Percentiles rank a stretch among this genome's conserved stretches.
Evolutionary conservation across 768 basidiomycete genomes (phyloP).

Genomic region (Hericium rajendrae): DNA sequence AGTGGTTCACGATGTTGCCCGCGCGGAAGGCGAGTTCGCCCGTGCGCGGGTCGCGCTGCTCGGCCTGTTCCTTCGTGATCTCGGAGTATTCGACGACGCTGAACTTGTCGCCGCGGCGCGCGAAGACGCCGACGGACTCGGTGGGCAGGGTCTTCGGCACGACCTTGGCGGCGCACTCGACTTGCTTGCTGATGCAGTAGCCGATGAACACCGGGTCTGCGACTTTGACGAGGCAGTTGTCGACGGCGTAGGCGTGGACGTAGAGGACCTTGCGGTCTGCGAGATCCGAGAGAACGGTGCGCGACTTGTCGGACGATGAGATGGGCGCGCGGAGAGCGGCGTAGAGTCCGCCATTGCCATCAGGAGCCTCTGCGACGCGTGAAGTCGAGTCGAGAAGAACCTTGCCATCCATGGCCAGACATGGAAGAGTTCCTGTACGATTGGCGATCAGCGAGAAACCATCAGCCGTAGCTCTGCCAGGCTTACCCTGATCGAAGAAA

Average conservation of each 20-base stretch:
- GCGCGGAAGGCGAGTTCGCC: slow-evolving; percentile 87
- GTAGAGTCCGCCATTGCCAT: slow-evolving; percentile 96
- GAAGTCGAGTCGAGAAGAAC: slow-evolving; percentile 76
- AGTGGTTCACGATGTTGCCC: slow-evolving; percentile 97
- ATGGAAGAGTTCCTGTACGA: slow-evolving; percentile 80
- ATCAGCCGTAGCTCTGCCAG: background rate
- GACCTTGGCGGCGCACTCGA: slow-evolving; percentile 92
- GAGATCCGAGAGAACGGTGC: slow-evolving; percentile 80
- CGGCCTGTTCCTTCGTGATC: slow-evolving; percentile 81
- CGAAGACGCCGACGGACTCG: slow-evolving; percentile 94
- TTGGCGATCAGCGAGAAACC: background rate
- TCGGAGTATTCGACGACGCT: slow-evolving; percentile 98
- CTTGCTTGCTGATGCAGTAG: slow-evolving; percentile 80
- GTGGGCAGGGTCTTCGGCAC: slow-evolving; percentile 81
- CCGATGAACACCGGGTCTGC: slow-evolving; percentile 97
- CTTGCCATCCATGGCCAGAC: slow-evolving; percentile 89
- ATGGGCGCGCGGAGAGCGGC: slow-evolving; percentile 81
- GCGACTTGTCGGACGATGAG: slow-evolving; percentile 43
- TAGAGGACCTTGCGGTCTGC: slow-evolving; percentile 67
- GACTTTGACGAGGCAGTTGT: slow-evolving; percentile 96
- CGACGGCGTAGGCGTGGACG: slow-evolving; percentile 93
- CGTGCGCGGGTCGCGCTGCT: slow-evolving; percentile 53
- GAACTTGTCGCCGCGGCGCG: slow-evolving; percentile 70
- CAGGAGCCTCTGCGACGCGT: slow-evolving; percentile 88
- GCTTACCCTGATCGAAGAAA: slow-evolving; percentile 92